Evolutionary conservation across 2,329 filamentous ascomycete species (phyloP), one percentile per base, ranked within the genome.

Genomic region (Fonsecaea pedrosoi): DNA sequence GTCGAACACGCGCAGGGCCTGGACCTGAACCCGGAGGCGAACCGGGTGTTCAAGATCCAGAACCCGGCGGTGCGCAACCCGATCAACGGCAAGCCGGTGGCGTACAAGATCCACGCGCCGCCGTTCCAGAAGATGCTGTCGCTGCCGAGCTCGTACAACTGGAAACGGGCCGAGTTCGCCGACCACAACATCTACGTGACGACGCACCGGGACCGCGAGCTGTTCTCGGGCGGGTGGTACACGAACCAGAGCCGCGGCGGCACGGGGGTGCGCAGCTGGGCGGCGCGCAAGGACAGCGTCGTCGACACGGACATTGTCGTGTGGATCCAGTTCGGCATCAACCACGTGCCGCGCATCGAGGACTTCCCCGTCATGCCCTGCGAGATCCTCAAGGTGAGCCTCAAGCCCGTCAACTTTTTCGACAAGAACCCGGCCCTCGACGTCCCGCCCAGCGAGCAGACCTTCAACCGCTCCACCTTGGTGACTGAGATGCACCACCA

Each of bases 321-420:
- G 4, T 88, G 85, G 84, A 82, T 86, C 18, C 84, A 85, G 30
- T 82, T 82, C 63, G 82, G 88, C 18, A 84, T 89, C 32, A 90
- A 89, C 38, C 88, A 90, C 70, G 86, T 89, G 32, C 87, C 87
- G 0, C 80, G 87, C 5, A 81, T 86, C 30, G 88, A 90, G 73
- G 88, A 90, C 73, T 90, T 89, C 77, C 88, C 88, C 0, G 85
- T 90, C 48, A 90, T 90, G 88, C 88, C 88, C 0, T 84, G 83
- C 72, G 88, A 90, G 74, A 76, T 78, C 18, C 76, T 82, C 64
- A 81, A 78, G 61, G 79, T 85, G 12, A 79, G 78, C 73, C 72
- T 85, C 37, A 81, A 82, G 68, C 82, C 83, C 1, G 81, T 82
- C 57, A 83, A 83, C 35, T 85, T 85, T 75, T 84, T 84, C 70